These are phyloP conservation scores for Forsythia suspensa DNA, from an alignment of 257 asterid genomes.

Conservation along the genomic window DNA sequence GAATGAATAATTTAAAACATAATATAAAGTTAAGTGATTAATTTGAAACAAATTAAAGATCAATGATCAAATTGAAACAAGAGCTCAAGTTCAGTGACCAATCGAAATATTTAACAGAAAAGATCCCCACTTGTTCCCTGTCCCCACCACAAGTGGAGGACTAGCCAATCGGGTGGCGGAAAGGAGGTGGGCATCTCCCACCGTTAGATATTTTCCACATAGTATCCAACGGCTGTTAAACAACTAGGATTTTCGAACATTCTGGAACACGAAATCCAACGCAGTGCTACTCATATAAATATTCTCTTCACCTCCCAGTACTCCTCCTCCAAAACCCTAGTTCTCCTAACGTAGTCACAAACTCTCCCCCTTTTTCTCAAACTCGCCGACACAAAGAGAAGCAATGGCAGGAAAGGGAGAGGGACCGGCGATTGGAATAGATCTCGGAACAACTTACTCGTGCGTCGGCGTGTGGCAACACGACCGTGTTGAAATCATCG, in stretches of 20 bases:
- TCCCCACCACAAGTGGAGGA: not conserved
- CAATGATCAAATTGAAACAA: too few species aligned
- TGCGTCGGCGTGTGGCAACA: conserved; percentile 97
- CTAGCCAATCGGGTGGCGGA: not conserved
- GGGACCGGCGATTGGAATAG: conserved; percentile 88
- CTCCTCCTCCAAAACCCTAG: conserved; percentile 33
- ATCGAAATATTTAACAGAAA: not conserved
- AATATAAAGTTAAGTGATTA: too few species aligned
- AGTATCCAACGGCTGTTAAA: conserved; percentile 33
- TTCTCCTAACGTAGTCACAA: not conserved
- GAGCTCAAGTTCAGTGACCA: too few species aligned
- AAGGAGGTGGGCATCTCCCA: not conserved
- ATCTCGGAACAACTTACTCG: conserved; percentile 83
- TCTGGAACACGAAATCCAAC: conserved; percentile 37
- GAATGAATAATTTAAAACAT: too few species aligned
- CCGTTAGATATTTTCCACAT: not conserved
- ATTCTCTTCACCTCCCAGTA: fast-evolving
- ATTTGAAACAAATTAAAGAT: too few species aligned
- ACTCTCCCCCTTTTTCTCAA: not conserved
- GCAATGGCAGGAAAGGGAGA: conserved; percentile 84
- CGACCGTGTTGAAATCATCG: conserved; percentile 85
- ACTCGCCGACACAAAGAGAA: conserved; percentile 20
- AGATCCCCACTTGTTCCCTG: not conserved
- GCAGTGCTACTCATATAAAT: conserved; percentile 20
- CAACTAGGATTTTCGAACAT: conserved; percentile 45